Conservation (phyloP, 106 monocot genomes). For the Dactylorhiza incarnata region DNA sequence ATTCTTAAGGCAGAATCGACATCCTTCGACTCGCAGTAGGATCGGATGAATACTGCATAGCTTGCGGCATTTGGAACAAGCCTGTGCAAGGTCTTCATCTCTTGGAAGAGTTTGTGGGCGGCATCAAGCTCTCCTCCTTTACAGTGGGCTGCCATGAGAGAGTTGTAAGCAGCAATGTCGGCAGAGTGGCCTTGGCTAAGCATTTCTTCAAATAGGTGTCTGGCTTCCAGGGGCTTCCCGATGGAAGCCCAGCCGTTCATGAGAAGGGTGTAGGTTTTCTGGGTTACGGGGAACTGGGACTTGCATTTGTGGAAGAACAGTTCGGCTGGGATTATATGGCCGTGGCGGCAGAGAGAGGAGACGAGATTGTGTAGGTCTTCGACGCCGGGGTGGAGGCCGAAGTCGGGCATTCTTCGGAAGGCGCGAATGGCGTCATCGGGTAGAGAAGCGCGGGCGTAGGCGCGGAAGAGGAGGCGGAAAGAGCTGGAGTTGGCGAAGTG, state of each 20-base stretch:
- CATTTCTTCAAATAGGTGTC: constrained; percentile 81
- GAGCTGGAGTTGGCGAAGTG: constrained; percentile 1
- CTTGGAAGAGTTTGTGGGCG: constrained; percentile 30
- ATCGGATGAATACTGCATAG: constrained; percentile 48
- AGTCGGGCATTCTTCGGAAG: constrained; percentile 54
- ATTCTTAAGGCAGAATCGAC: constrained; percentile 24
- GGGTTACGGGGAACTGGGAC: constrained; percentile 20
- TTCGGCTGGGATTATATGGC: constrained; percentile 38
- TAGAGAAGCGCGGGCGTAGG: constrained; percentile 53
- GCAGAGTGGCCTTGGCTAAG: constrained; percentile 6
- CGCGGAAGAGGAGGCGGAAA: constrained; percentile 60
- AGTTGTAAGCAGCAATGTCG: constrained; percentile 53
- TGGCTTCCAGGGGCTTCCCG: constrained; percentile 20
- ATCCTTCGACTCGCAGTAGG: constrained; percentile 52
- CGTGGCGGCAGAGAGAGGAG: constrained; percentile 37
- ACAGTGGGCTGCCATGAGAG: constrained; percentile 50
- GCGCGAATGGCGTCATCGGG: constrained; percentile 53
- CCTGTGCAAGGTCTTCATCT: constrained; percentile 35
- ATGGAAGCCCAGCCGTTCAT: constrained; percentile 44
- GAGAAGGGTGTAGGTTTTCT: constrained; percentile 54
- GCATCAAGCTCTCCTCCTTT: constrained; percentile 27
- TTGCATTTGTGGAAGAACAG: constrained; percentile 25
- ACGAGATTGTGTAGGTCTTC: constrained; percentile 58
- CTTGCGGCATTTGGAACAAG: constrained; percentile 49
- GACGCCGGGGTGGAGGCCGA: constrained; percentile 34